These are phyloP conservation scores for Kwoniella pini DNA, from an alignment of 768 basidiomycete species.

Conservation along the genomic window DNA sequence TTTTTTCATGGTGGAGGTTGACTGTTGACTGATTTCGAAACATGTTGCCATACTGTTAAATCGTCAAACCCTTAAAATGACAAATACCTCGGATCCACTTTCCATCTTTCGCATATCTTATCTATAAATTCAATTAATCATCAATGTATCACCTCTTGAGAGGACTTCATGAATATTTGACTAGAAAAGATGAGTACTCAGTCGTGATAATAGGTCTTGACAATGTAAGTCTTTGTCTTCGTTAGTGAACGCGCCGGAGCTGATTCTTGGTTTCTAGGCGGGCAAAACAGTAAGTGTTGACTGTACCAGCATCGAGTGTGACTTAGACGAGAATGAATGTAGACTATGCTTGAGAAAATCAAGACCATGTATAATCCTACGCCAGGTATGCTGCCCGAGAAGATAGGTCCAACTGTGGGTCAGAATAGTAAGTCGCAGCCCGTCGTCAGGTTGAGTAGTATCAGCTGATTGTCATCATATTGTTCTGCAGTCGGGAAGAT, in stretches of 20 bases:
- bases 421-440: slow-evolving; percentile 77
- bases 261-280: slow-evolving; percentile 26
- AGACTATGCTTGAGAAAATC: slow-evolving; percentile 89
- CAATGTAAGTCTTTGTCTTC: slow-evolving; percentile 42
- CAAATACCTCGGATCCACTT: background rate
- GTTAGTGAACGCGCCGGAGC: no score
- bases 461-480: no score
- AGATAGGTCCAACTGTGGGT: slow-evolving; percentile 94
- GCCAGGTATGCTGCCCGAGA: slow-evolving; percentile 84
- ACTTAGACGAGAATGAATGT: background rate
- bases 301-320: background rate
- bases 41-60: slow-evolving; percentile 5
- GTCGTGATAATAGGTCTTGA: slow-evolving; percentile 81
- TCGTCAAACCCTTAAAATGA: background rate
- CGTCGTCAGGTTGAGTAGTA: no score
- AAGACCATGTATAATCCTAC: slow-evolving; percentile 87
- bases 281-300: slow-evolving; percentile 43
- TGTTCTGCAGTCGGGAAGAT: slow-evolving; percentile 77
- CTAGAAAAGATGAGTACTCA: slow-evolving; percentile 79
- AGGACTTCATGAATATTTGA: slow-evolving; percentile 86
- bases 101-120: background rate
- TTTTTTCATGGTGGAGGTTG: background rate
- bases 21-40: background rate
- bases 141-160: slow-evolving; percentile 91
- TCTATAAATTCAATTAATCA: background rate